Evolutionary conservation across 305 asterid genomes (phyloP).

Genomic region (Fraxinus greggii): DNA sequence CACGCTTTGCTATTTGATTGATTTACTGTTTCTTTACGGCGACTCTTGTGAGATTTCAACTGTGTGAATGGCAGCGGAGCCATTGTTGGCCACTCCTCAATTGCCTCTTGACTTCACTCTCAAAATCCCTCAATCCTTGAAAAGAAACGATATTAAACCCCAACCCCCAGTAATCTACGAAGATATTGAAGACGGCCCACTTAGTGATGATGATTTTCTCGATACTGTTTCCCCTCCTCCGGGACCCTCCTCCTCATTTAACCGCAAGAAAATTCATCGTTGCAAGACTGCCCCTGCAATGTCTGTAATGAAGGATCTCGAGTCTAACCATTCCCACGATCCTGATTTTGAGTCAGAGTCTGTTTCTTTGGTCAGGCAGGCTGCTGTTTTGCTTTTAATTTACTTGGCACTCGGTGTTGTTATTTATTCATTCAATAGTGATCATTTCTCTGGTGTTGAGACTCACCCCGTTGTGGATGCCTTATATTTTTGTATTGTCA

Average conservation of each 20-base stretch:
- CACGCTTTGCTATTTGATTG: background rate
- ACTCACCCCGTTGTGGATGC: slow-evolving; percentile 57
- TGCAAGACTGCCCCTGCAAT: slow-evolving; percentile 56
- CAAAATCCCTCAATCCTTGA: slow-evolving; percentile 20
- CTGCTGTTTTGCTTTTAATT: slow-evolving; percentile 33
- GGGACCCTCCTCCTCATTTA: slow-evolving; percentile 3
- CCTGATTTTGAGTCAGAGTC: slow-evolving; percentile 24
- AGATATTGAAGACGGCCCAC: background rate
- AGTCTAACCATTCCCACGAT: slow-evolving; percentile 4
- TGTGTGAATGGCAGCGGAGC: slow-evolving; percentile 37
- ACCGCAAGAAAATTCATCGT: slow-evolving; percentile 37
- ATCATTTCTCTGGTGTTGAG: slow-evolving; percentile 51
- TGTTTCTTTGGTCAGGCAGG: slow-evolving; percentile 40
- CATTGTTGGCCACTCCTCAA: slow-evolving; percentile 29
- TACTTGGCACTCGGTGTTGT: slow-evolving; percentile 48
- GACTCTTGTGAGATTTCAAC: background rate
- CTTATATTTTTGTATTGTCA: slow-evolving; percentile 56
- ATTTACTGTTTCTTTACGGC: background rate
- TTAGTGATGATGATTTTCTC: background rate
- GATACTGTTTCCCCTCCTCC: background rate
- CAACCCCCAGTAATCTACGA: background rate
- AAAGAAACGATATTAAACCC: background rate
- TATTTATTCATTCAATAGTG: slow-evolving; percentile 45
- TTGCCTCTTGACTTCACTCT: slow-evolving; percentile 21
- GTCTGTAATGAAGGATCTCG: slow-evolving; percentile 30